phyloP scores from a whole-genome alignment of 768 basidiomycete genomes.

The Kwoniella shandongensis region DNA sequence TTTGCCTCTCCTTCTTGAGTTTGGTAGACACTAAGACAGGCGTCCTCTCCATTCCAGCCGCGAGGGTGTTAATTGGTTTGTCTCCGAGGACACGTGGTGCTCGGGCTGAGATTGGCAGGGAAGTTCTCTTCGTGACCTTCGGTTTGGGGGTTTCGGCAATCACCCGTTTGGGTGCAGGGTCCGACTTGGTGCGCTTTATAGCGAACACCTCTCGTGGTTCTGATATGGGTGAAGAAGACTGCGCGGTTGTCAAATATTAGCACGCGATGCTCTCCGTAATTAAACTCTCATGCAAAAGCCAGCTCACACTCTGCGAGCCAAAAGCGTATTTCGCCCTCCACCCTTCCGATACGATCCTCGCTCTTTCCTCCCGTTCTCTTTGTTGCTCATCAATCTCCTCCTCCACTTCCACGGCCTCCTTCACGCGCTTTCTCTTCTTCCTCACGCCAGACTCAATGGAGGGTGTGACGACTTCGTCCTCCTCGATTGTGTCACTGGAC shows the following conservation, averaged over 20 bases:
- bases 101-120: conserved; percentile 4
- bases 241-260: neutral
- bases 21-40: neutral
- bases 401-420: conserved; percentile 8
- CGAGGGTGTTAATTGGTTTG: conserved; percentile 9
- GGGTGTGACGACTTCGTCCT: conserved; percentile 30
- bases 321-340: conserved; percentile 40
- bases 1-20: neutral
- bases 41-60: neutral
- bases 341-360: conserved; percentile 30
- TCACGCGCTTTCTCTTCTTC: conserved; percentile 19
- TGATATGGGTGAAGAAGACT: conserved; percentile 15
- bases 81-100: conserved; percentile 2
- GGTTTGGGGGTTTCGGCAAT: neutral
- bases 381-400: conserved; percentile 22
- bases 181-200: conserved; percentile 8
- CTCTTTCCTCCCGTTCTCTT: conserved; percentile 21
- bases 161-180: conserved; percentile 1
- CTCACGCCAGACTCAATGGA: conserved; percentile 4
- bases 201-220: neutral
- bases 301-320: conserved; percentile 13
- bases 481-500: conserved; percentile 34
- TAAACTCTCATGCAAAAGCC: neutral
- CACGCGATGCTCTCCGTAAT: neutral
- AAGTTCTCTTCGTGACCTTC: neutral